phyloP scores from a whole-genome alignment of 208 protist species.

The Crithidia expoeki region DNA sequence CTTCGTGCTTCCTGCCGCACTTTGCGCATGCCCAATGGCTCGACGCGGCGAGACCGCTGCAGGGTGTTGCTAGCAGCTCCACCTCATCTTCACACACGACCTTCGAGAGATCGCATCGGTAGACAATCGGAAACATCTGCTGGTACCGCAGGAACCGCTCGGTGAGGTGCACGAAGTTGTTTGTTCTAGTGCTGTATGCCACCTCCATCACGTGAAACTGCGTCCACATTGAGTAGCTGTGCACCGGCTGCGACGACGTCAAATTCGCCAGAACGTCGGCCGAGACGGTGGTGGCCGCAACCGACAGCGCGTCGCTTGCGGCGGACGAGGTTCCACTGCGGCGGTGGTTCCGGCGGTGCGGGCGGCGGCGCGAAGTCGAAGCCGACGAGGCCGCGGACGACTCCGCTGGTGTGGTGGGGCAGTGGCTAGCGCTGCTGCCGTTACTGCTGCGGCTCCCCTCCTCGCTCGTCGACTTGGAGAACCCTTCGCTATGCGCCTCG shows the following conservation, averaged over 20 bases:
- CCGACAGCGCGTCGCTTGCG: constrained; percentile 2
- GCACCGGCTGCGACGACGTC: constrained; percentile 21
- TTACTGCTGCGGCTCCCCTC: not conserved
- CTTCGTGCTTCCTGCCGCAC: constrained; percentile 56
- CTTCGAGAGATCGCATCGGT: constrained; percentile 45
- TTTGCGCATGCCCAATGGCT: constrained; percentile 59
- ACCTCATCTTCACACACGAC: constrained; percentile 34
- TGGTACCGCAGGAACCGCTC: constrained; percentile 60
- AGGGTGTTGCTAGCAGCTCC: constrained; percentile 40
- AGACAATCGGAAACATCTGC: constrained; percentile 63
- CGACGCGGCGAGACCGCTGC: constrained; percentile 43
- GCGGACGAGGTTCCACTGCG: constrained; percentile 14
- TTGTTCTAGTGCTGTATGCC: constrained; percentile 51
- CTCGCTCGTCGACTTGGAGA: constrained; percentile 17
- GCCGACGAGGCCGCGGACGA: constrained; percentile 18
- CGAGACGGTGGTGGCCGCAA: not conserved
- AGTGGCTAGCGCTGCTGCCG: constrained; percentile 1
- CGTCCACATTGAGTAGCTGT: constrained; percentile 57
- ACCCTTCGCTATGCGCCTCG: constrained; percentile 17
- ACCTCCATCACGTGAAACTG: constrained; percentile 75
- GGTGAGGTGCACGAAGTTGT: constrained; percentile 67
- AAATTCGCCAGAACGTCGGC: constrained; percentile 2
- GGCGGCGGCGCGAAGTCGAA: constrained; percentile 20
- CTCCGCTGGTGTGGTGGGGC: not conserved
- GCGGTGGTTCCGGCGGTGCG: constrained; percentile 27